phyloP scores from a whole-genome alignment of 176 grass and related monocot genomes.

The Raddia guianensis region DNA sequence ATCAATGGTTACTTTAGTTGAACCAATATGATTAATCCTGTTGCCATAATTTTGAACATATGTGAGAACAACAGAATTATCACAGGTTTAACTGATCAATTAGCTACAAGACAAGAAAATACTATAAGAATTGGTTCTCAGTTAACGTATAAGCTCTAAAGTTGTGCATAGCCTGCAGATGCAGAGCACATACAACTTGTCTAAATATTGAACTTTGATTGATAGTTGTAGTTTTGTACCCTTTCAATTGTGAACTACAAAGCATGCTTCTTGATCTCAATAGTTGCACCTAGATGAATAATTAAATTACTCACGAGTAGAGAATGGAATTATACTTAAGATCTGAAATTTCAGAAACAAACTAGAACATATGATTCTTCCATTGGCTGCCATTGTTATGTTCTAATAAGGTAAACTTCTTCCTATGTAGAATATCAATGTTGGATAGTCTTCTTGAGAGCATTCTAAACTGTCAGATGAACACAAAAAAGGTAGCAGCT shows the following conservation, averaged over 20 bases:
- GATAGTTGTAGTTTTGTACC: neutral
- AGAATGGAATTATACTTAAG: neutral
- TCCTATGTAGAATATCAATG: neutral
- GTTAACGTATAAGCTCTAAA: neutral
- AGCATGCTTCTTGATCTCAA: neutral
- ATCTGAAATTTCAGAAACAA: slow-evolving; percentile 7
- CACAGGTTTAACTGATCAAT: neutral
- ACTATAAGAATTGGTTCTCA: neutral
- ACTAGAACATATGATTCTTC: neutral
- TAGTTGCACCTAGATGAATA: slow-evolving; percentile 8
- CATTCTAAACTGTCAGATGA: slow-evolving; percentile 1
- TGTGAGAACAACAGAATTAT: neutral
- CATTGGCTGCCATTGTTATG: neutral
- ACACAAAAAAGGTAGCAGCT: neutral
- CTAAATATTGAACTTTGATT: neutral
- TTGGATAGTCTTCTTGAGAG: neutral
- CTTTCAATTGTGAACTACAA: neutral
- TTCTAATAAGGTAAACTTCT: neutral
- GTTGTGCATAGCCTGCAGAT: neutral
- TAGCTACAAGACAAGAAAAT: neutral
- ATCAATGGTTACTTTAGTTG: neutral
- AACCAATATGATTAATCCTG: slow-evolving; percentile 7
- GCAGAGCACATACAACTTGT: neutral
- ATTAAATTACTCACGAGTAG: neutral
- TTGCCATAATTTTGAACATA: slow-evolving; percentile 20